Percentiles rank a stretch among this genome's conserved stretches.
Conservation (phyloP, 2,329 filamentous ascomycete genomes). For the Sporothrix inflata region DNA sequence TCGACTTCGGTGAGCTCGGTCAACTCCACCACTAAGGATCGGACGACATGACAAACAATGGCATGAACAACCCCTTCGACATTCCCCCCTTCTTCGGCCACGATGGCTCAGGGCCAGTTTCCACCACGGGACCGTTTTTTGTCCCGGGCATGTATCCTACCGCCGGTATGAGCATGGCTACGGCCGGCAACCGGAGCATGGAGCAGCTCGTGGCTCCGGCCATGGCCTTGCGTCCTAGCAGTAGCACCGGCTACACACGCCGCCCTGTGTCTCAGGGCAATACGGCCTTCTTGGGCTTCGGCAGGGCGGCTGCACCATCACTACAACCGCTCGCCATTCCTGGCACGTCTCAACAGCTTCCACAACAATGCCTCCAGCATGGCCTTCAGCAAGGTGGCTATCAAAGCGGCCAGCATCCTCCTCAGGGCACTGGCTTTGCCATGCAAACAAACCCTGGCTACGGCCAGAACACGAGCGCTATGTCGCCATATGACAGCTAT, state of each 20-base stretch:
- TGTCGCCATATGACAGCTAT: background rate
- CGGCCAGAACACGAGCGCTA: background rate
- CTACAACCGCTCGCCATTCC: constrained; percentile 5
- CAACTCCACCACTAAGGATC: no score
- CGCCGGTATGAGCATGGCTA: background rate
- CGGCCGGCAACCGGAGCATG: background rate
- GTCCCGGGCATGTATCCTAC: background rate
- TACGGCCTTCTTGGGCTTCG: background rate
- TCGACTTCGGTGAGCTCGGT: background rate
- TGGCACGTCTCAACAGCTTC: background rate
- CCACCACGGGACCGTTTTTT: background rate
- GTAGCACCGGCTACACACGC: background rate
- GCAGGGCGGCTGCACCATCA: background rate
- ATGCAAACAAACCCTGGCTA: background rate
- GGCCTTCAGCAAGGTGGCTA: background rate
- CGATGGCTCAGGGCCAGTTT: background rate
- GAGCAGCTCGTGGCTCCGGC: background rate
- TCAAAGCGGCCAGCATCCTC: background rate
- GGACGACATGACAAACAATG: background rate
- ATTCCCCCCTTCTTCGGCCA: background rate
- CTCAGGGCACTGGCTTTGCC: background rate
- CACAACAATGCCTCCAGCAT: background rate
- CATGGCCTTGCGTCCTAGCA: background rate
- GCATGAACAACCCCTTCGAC: background rate
- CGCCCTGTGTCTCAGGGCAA: background rate